Base-by-base conservation (phyloP, 805 yeast species). In the Metschnikowia cubensis region DNA sequence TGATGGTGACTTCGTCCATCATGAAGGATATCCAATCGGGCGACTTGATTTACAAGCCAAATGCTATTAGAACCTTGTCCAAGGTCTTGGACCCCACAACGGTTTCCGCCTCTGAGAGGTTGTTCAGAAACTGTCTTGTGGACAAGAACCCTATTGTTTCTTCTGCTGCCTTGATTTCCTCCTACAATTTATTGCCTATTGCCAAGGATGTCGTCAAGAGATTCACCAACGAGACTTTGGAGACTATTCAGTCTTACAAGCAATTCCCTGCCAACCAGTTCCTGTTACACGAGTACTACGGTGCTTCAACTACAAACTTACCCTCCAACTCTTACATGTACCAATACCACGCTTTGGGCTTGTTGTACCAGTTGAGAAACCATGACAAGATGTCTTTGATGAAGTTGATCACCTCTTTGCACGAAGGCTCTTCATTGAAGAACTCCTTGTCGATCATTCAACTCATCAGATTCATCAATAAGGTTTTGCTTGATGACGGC, bases 1-100 rank as follows among this genome's bases (percentile, higher is more conserved):
- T 94, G 68, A 94, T 94, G 98, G 97, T 92, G 25, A 94, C 99
- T 25, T 89, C 97, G 2, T 90, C 96, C 25, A 91, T 94, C 64
- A 94, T 94, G 97, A 91, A 91, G 71, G 99, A 94, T 71, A 89
- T 94, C 48, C 97, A 95, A 71, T 85, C 84, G 57, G 92, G 92
- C 50, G 95, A 89, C 52, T 74, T 82, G 56, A 74, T 89, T 54
- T 90, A 86, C 70, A 89, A 90, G 64, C 97, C 99, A 50, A 87
- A 94, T 65, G 98, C 99, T 21, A 86, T 94, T 55, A 83, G 99
- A 68, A 87, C 98, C 0, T 78, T 94, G 61, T 83, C 91, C 18
- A 81, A 96, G 57, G 96, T 94, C 35, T 77, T 94, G 63, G 99
- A 94, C 67, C 87, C 84, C 20, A 78, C 89, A 32, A 91, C 96